Percentiles rank a stretch among this genome's conserved stretches.
Conservation (phyloP, 768 basidiomycete genomes). For the Thelephora ganbajun region DNA sequence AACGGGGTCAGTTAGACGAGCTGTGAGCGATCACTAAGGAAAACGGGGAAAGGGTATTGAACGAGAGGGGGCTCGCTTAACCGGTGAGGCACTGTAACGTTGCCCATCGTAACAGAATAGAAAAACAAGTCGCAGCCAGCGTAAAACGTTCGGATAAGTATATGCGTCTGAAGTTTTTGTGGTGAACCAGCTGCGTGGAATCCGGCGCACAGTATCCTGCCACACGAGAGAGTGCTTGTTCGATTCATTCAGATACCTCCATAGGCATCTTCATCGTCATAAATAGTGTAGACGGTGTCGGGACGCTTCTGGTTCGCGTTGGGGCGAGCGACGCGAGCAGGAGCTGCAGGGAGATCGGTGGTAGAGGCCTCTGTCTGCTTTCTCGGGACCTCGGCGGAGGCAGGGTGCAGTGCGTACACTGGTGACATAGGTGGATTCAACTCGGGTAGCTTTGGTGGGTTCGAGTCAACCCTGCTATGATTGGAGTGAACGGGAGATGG, state of each 20-base stretch:
- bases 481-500: slow-evolving; percentile 18
- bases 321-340: background rate
- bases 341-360: slow-evolving; percentile 7
- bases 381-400: slow-evolving; percentile 7
- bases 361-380: slow-evolving; percentile 13
- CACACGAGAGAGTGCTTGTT: background rate
- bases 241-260: slow-evolving; percentile 39
- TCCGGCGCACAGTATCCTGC: too few species aligned
- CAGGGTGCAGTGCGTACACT: slow-evolving; percentile 15
- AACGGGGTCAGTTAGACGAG: too few species aligned
- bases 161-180: too few species aligned
- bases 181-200: too few species aligned
- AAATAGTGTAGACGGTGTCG: slow-evolving; percentile 34
- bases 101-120: too few species aligned
- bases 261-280: slow-evolving; percentile 56
- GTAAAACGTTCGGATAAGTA: too few species aligned
- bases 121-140: too few species aligned
- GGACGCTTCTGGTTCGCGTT: slow-evolving; percentile 23
- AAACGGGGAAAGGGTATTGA: too few species aligned
- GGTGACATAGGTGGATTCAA: slow-evolving; percentile 31
- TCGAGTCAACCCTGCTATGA: slow-evolving; percentile 31
- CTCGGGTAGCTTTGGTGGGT: slow-evolving; percentile 41
- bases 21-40: too few species aligned
- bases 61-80: too few species aligned
- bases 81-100: too few species aligned